These are phyloP conservation scores for Clavaria fumosa DNA, from an alignment of 768 basidiomycete genomes.

Conservation along the genomic window DNA sequence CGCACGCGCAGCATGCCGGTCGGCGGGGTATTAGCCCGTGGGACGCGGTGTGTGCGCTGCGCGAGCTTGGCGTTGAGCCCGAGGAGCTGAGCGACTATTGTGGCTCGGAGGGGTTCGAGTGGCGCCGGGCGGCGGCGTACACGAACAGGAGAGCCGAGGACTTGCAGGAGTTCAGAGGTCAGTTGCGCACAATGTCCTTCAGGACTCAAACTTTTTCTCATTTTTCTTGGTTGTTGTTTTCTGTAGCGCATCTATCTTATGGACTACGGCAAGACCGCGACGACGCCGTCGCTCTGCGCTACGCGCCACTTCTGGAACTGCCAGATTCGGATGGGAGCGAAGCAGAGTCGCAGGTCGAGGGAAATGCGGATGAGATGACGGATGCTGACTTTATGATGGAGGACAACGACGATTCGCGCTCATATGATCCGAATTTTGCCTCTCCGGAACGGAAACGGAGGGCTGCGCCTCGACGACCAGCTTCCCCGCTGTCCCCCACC, in stretches of 20 bases:
- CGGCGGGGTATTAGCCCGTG: conserved; percentile 36
- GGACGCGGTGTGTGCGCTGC: conserved; percentile 52
- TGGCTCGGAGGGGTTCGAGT: conserved; percentile 49
- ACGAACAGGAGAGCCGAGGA: conserved; percentile 55
- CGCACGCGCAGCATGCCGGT: conserved; percentile 66
- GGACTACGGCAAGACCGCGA: conserved; percentile 41
- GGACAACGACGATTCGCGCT: conserved; percentile 8
- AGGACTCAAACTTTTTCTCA: conserved; percentile 14
- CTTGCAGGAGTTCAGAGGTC: conserved; percentile 57
- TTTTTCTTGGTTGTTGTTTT: too few relatives aligned
- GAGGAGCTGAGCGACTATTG: conserved; percentile 59
- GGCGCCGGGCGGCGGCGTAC: conserved; percentile 51
- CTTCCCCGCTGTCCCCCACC: conserved; percentile 37
- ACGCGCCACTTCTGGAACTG: conserved; percentile 22
- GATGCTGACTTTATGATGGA: conserved; percentile 11
- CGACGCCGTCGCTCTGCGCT: conserved; percentile 39
- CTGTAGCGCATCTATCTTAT: conserved; percentile 41
- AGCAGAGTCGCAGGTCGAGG: conserved; percentile 21
- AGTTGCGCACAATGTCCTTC: conserved; percentile 19
- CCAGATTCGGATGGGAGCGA: conserved; percentile 19
- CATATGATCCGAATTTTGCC: conserved; percentile 13
- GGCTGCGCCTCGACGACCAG: conserved; percentile 19
- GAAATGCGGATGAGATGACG: conserved; percentile 17
- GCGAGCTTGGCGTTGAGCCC: conserved; percentile 58
- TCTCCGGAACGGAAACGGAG: not conserved